Conservation (phyloP, 306 rosid species). For the Purshia tridentata region DNA sequence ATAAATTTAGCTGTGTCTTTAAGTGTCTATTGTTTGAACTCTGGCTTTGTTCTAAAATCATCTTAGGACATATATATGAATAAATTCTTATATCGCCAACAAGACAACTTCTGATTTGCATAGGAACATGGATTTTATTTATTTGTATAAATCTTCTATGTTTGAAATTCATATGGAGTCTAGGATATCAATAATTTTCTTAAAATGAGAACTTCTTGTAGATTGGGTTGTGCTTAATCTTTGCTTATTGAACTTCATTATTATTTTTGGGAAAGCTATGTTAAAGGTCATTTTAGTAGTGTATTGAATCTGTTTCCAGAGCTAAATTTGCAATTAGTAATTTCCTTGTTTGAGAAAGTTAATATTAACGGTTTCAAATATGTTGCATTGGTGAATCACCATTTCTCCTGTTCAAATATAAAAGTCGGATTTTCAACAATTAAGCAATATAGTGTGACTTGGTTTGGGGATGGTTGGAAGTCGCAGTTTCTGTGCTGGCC, state of each 20-base stretch:
- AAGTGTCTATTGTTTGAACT: background rate
- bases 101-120: background rate
- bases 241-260: background rate
- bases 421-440: background rate
- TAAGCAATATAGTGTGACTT: background rate
- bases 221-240: background rate
- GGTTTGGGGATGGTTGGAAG: constrained; percentile 1
- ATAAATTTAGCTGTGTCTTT: background rate
- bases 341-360: background rate
- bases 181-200: background rate
- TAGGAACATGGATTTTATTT: background rate
- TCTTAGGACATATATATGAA: background rate
- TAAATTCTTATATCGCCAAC: background rate
- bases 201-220: background rate
- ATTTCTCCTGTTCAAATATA: background rate
- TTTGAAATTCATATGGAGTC: background rate
- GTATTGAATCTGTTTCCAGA: background rate
- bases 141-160: background rate
- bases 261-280: background rate
- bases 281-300: background rate
- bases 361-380: background rate
- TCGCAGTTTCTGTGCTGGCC: background rate
- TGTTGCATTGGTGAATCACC: background rate
- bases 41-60: background rate
- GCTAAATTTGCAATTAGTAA: background rate